Evolutionary conservation across 495 filamentous ascomycete species (phyloP).

Genomic region (Xylaria intraflava): DNA sequence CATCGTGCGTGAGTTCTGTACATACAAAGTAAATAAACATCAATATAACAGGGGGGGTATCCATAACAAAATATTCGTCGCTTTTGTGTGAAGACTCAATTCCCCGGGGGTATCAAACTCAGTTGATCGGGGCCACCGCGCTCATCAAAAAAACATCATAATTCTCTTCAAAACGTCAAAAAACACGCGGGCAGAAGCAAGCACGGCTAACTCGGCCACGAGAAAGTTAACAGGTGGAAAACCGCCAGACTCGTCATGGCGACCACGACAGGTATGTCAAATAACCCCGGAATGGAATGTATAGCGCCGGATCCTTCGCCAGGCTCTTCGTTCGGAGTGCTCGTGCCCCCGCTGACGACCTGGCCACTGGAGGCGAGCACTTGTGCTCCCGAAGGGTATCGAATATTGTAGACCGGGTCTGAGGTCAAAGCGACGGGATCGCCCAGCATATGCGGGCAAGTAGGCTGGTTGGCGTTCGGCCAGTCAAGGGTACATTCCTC

Average conservation of each 20-base stretch:
- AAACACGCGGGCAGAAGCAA: background rate
- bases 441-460: slow-evolving; percentile 34
- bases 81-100: background rate
- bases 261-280: background rate
- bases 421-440: slow-evolving; percentile 26
- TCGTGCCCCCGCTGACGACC: slow-evolving; percentile 18
- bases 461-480: slow-evolving; percentile 40
- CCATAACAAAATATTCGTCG: slow-evolving; percentile 1
- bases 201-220: background rate
- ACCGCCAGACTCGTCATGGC: slow-evolving; percentile 1
- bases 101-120: slow-evolving; percentile 6
- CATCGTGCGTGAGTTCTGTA: too few species aligned
- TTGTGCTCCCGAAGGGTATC: slow-evolving; percentile 37
- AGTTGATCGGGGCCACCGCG: background rate
- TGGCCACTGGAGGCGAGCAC: slow-evolving; percentile 32
- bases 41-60: slow-evolving; percentile 4
- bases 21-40: background rate
- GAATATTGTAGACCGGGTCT: slow-evolving; percentile 42
- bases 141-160: background rate
- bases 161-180: background rate
- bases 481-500: slow-evolving; percentile 40
- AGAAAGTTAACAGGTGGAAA: slow-evolving; percentile 1
- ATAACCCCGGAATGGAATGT: background rate
- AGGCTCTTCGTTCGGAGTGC: background rate
- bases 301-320: slow-evolving; percentile 1